Evolutionary conservation across 805 yeast genomes (phyloP).

Genomic region (Saccharomycopsis fibuligera): DNA sequence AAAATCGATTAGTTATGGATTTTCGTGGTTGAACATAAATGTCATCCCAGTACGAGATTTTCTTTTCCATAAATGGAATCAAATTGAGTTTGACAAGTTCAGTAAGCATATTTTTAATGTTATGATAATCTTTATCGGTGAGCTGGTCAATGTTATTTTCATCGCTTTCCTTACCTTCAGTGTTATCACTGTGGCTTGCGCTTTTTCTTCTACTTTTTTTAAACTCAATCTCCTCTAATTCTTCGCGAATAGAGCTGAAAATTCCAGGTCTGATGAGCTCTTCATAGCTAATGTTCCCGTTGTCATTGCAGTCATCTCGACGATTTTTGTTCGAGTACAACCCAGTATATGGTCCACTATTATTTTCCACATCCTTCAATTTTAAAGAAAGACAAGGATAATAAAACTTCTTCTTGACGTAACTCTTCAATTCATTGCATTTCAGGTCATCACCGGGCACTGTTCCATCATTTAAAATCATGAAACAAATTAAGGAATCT

Average conservation of each 20-base stretch:
- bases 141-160: neutral
- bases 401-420: slow-evolving; percentile 18
- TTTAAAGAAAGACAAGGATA: slow-evolving; percentile 19
- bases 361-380: neutral
- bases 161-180: neutral
- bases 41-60: slow-evolving; percentile 81
- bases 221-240: slow-evolving; percentile 6
- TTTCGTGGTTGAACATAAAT: slow-evolving; percentile 69
- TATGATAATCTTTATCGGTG: slow-evolving; percentile 1
- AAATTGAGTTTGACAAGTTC: slow-evolving; percentile 20
- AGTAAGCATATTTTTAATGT: slow-evolving; percentile 6
- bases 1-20: slow-evolving; percentile 68
- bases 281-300: neutral
- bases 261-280: slow-evolving; percentile 2
- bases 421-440: slow-evolving; percentile 13
- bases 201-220: too few relatives aligned
- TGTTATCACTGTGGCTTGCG: too few relatives aligned
- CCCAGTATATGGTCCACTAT: too few relatives aligned
- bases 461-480: slow-evolving; percentile 9
- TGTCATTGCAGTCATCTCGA: too few relatives aligned
- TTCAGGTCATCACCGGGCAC: slow-evolving; percentile 11
- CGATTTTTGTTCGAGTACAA: too few relatives aligned
- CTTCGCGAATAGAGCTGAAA: slow-evolving; percentile 12
- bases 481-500: slow-evolving; percentile 21
- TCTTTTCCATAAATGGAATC: slow-evolving; percentile 81